Conservation (phyloP, 192 early-diverging fungal species). For the Backusella luteola region DNA sequence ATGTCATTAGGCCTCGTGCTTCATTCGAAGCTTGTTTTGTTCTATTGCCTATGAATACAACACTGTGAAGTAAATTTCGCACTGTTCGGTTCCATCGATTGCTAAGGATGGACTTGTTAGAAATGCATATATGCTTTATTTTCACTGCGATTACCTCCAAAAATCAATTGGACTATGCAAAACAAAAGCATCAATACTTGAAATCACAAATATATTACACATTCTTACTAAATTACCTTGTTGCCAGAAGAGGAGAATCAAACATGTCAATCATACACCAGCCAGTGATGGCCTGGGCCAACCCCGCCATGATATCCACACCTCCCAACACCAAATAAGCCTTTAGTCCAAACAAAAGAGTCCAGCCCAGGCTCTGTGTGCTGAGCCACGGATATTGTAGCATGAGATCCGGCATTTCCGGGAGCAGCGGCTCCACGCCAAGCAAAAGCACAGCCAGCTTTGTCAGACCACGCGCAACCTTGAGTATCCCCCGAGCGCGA, state of each 20-base stretch:
- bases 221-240: background rate
- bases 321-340: slow-evolving; percentile 9
- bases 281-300: background rate
- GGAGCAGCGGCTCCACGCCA: background rate
- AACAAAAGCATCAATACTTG: background rate
- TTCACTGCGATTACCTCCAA: background rate
- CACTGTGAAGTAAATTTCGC: background rate
- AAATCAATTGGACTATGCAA: slow-evolving; percentile 7
- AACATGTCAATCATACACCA: slow-evolving; percentile 15
- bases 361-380: background rate
- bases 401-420: background rate
- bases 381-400: slow-evolving; percentile 1
- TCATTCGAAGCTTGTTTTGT: background rate
- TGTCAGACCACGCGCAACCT: background rate
- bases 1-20: background rate
- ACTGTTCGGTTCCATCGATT: slow-evolving; percentile 9
- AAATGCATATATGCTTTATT: background rate
- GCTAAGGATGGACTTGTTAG: background rate
- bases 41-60: background rate
- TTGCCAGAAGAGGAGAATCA: slow-evolving; percentile 1
- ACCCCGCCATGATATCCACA: background rate
- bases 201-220: too few species aligned
- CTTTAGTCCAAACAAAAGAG: slow-evolving; percentile 10
- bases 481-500: background rate
- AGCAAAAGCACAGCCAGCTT: background rate